Percentiles rank a stretch among this genome's conserved stretches.
These are phyloP conservation scores for Balamuthia mandrillaris DNA, from an alignment of 208 protist genomes.

Conservation along the genomic window DNA sequence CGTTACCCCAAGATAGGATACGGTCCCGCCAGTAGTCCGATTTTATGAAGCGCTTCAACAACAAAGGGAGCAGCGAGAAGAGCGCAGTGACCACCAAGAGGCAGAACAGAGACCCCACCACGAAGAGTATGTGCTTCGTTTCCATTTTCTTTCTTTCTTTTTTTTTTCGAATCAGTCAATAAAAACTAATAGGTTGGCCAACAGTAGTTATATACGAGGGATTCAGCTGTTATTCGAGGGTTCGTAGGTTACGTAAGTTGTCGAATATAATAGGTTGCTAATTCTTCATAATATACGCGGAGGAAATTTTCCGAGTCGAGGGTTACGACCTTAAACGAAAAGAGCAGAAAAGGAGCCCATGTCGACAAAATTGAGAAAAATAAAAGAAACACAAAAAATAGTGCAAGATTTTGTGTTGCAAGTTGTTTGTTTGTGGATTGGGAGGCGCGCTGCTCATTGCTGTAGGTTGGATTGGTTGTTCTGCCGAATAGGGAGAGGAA, in stretches of 20 bases:
- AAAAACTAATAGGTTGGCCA: neutral
- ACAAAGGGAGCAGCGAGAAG: neutral
- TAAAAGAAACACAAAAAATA: neutral
- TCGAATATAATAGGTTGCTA: too few relatives aligned
- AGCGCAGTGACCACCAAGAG: neutral
- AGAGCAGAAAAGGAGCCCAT: neutral
- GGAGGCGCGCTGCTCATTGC: neutral
- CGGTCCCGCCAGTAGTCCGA: neutral
- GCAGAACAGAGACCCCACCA: neutral
- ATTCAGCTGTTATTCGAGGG: neutral
- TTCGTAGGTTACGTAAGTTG: neutral
- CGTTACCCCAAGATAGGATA: conserved; percentile 18
- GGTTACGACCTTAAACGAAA: neutral
- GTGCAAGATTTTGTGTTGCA: neutral
- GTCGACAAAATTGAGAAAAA: neutral
- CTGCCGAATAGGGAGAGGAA: neutral
- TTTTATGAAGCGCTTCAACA: neutral
- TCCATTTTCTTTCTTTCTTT: conserved; percentile 19
- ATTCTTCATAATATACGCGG: too few relatives aligned
- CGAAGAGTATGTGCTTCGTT: neutral
- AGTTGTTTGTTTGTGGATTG: neutral
- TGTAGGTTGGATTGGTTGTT: too few relatives aligned
- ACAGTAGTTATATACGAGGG: neutral
- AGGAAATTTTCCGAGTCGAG: too few relatives aligned
- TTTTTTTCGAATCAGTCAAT: neutral